Evolutionary conservation across 1,139 yeast species (phyloP).

Genomic region (Petasospora fabianii): DNA sequence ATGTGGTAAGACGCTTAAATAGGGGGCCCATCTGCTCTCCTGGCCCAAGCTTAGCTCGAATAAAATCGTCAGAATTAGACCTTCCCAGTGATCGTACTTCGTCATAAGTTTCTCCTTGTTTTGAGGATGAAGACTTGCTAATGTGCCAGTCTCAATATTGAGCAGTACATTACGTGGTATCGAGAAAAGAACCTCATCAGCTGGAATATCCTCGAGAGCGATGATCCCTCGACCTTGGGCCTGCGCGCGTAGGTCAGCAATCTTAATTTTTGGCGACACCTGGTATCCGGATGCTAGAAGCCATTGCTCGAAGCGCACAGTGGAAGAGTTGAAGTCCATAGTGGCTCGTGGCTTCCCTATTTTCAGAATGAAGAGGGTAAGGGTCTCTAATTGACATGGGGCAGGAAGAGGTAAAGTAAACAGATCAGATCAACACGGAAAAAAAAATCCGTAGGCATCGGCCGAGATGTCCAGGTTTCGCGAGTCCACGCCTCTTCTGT

Average conservation of each 20-base stretch:
- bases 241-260: constrained; percentile 54
- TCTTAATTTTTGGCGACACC: constrained; percentile 52
- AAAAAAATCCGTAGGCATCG: too few relatives aligned
- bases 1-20: constrained; percentile 66
- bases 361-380: too few relatives aligned
- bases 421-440: too few relatives aligned
- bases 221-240: constrained; percentile 78
- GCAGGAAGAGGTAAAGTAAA: too few relatives aligned
- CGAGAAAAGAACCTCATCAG: constrained; percentile 61
- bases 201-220: constrained; percentile 56
- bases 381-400: too few relatives aligned
- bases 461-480: too few relatives aligned
- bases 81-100: constrained; percentile 68
- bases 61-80: constrained; percentile 62
- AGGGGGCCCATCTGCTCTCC: constrained; percentile 61
- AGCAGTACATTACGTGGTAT: constrained; percentile 61
- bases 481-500: too few relatives aligned
- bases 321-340: constrained; percentile 16
- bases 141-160: constrained; percentile 53
- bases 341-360: too few relatives aligned
- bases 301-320: constrained; percentile 41
- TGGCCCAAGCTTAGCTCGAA: constrained; percentile 46
- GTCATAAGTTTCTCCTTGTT: constrained; percentile 37
- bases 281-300: constrained; percentile 40
- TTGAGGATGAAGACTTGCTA: constrained; percentile 34